These are phyloP conservation scores for Plenodomus biglobosus DNA, from an alignment of 2,329 filamentous ascomycete species.

Conservation along the genomic window DNA sequence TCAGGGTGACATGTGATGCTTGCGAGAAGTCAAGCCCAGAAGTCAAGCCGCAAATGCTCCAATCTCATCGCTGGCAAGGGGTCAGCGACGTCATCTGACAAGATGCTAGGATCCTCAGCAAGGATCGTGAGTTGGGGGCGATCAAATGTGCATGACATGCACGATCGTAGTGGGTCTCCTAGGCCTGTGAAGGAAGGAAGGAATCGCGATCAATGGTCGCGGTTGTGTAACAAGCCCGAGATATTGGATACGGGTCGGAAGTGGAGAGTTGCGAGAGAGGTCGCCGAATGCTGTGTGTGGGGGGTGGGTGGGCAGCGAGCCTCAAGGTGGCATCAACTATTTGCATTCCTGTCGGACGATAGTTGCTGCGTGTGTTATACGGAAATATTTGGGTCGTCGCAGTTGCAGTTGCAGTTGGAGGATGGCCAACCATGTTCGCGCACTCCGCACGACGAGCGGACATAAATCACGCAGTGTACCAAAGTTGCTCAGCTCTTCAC, in stretches of 20 bases:
- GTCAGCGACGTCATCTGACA: not conserved
- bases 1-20: no score
- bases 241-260: not conserved
- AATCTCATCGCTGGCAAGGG: not conserved
- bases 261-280: no score
- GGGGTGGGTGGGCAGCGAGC: no score
- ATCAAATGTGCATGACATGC: not conserved
- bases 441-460: no score
- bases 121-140: not conserved
- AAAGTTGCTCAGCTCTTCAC: not conserved
- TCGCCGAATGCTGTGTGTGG: no score
- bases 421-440: no score
- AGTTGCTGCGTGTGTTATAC: no score
- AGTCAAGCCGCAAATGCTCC: not conserved
- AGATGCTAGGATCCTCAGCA: not conserved
- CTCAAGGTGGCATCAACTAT: no score
- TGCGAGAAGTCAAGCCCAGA: no score
- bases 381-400: no score
- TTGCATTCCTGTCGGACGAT: no score
- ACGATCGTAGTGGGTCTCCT: not conserved
- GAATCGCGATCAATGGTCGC: not conserved
- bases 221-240: not conserved
- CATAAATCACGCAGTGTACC: not conserved
- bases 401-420: no score
- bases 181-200: not conserved